Percentiles rank a stretch among this genome's conserved stretches.
Conservation (phyloP, 106 monocot genomes). For the Dendrobium huoshanense region DNA sequence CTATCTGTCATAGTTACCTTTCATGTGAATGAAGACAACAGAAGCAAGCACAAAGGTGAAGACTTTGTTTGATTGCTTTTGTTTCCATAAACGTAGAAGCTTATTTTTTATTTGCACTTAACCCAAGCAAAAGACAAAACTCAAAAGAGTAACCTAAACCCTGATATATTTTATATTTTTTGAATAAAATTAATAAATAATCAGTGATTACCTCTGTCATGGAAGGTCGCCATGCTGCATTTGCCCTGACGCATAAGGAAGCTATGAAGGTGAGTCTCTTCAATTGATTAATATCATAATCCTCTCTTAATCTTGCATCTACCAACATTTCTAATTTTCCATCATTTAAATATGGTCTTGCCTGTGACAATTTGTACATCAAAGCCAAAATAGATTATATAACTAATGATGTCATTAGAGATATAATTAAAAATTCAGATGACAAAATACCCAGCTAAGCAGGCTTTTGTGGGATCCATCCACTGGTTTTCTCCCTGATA, state of each 20-base stretch:
- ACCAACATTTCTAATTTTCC: slow-evolving; percentile 37
- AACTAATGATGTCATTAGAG: background rate
- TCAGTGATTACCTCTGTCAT: slow-evolving; percentile 55
- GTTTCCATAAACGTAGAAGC: background rate
- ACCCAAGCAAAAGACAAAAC: background rate
- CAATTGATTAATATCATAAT: slow-evolving; percentile 48
- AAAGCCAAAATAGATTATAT: background rate
- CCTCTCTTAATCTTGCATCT: slow-evolving; percentile 43
- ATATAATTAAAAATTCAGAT: background rate
- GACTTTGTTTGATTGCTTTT: background rate
- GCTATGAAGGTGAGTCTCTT: slow-evolving; percentile 57
- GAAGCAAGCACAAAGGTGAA: background rate
- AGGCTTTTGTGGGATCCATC: slow-evolving; percentile 72
- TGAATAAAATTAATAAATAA: background rate
- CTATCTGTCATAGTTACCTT: background rate
- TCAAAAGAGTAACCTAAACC: background rate
- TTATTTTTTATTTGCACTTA: background rate
- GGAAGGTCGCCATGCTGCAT: slow-evolving; percentile 53
- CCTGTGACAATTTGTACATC: slow-evolving; percentile 21
- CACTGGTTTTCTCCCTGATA: slow-evolving; percentile 72
- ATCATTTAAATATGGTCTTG: slow-evolving; percentile 45
- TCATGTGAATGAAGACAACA: background rate
- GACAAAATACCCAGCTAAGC: slow-evolving; percentile 51
- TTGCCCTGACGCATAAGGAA: slow-evolving; percentile 55
- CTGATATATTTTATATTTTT: background rate